Conservation (phyloP, 2,329 filamentous ascomycete species). For the Monosporascus cannonballus region DNA sequence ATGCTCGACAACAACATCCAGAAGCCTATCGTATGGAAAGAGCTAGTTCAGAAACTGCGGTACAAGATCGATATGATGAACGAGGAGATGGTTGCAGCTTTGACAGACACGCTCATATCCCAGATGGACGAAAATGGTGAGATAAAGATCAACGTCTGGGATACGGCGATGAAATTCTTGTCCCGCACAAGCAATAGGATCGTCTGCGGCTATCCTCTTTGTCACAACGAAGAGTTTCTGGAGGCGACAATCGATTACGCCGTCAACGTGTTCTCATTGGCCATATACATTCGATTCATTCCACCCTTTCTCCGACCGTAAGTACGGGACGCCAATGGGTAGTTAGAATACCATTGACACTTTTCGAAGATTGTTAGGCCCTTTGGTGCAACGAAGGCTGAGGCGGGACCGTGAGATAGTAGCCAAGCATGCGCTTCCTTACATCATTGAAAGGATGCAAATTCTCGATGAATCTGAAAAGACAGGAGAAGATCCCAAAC, state of each 20-base stretch:
- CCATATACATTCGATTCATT: slow-evolving; percentile 12
- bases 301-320: neutral
- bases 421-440: slow-evolving; percentile 7
- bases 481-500: neutral
- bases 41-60: slow-evolving; percentile 6
- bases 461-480: slow-evolving; percentile 3
- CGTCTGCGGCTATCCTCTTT: slow-evolving; percentile 8
- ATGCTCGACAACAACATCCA: slow-evolving; percentile 1
- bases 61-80: slow-evolving; percentile 8
- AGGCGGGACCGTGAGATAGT: slow-evolving; percentile 2
- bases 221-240: slow-evolving; percentile 11
- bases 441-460: slow-evolving; percentile 10
- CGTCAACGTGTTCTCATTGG: slow-evolving; percentile 10
- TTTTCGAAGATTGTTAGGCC: neutral
- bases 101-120: slow-evolving; percentile 2
- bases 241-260: slow-evolving; percentile 13
- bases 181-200: slow-evolving; percentile 4
- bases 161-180: slow-evolving; percentile 8
- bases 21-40: slow-evolving; percentile 4
- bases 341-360: neutral
- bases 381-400: slow-evolving; percentile 3
- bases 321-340: neutral
- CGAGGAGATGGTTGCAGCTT: slow-evolving; percentile 3
- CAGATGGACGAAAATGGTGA: slow-evolving; percentile 3
- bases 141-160: slow-evolving; percentile 10